Evolutionary conservation across 2,329 filamentous ascomycete genomes (phyloP), one percentile per base, ranked within the genome.

Genomic region (Fusarium buharicum): DNA sequence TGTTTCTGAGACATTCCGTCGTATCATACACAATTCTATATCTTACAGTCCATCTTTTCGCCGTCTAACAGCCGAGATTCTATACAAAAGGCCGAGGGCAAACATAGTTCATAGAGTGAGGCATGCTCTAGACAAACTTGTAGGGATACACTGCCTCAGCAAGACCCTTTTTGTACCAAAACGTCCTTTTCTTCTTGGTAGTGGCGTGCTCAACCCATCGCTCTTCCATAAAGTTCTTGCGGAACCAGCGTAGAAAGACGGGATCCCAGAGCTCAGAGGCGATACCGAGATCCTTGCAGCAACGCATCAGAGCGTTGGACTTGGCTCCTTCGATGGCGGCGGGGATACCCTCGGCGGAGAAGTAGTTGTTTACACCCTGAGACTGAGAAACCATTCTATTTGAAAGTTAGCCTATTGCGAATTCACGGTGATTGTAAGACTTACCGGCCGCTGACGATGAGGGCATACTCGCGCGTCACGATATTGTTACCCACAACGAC

Each of bases 241-340:
- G 90, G 79, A 92, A 99, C 69, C 85, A 86, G 70, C 91, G 86
- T 66, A 98, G 92, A 79, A 90, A 99, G 51, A 91, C 82, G 31
- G 95, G 95, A 79, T 99, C 95, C 95, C 95, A 99, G 17, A 99
- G 84, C 78, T 99, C 95, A 64, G 90, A 93, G 2, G 92, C 95
- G 65, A 99, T 90, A 31, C 95, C 95, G 28, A 99, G 80, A 76
- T 99, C 95, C 81, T 99, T 99, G 82, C 95, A 98, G 84, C 94
- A 98, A 55, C 95, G 91, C 88, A 98, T 96, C 67, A 99, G 83
- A 12, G 95, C 95, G 74, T 99, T 99, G 62, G 93, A 97, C 79
- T 97, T 97, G 84, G 93, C 96, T 49, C 95, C 95, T 78, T 99
- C 95, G 58, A 93, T 93, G 9, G 95, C 93, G 2, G 93, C 97